Evolutionary conservation across 345 rosid genomes (phyloP), one percentile per base, ranked within the genome.

Genomic region (Luvunga scandens): DNA sequence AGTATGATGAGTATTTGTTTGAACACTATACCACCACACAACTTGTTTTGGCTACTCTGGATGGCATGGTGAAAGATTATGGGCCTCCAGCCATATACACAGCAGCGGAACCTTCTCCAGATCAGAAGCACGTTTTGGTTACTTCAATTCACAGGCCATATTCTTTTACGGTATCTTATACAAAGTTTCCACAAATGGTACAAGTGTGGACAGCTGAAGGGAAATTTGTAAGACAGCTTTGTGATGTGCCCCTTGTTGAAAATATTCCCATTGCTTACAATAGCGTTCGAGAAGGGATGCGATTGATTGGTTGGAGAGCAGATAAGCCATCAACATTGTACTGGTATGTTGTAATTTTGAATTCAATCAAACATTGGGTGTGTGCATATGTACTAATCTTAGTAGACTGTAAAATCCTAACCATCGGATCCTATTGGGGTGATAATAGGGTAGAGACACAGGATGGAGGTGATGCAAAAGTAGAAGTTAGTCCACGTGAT

Each of bases 401-500:
- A 64, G 27, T 66, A 42, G 73, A 36, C 22, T 25, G 39, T 18
- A 8, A 53, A 10, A 9, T 75, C 60, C 77, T 57, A 65, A 7
- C 61, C 79, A 27, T 73, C 45, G 33, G 71, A 78, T 62, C 75
- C 69, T 72, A 50, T 66, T 83, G 83, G n/a, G 80, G 68, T 72
- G 48, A 42, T 76, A 87, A 72, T 77, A 95, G 98, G 98, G 97
- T 87, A 39, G 99, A 96, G 91, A 91, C 99, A 63, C 99, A 96
- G 87, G 99, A 96, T 82, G 95, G 89, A 21, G 99, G 98, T 73
- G 97, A 94, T 81, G 97, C 98, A 67, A 94, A 92, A 86, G 89
- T 91, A 67, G 99, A 91, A 85, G 98, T 90, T 85, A 88, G 97
- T 61, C 99, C 99, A 5, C 95, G 98, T 80, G 98, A 96, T 88